A percentile compares a stretch with the other conserved stretches of the same genome.
Conservation (phyloP, 257 asterid species). For the Haberlea rhodopensis region DNA sequence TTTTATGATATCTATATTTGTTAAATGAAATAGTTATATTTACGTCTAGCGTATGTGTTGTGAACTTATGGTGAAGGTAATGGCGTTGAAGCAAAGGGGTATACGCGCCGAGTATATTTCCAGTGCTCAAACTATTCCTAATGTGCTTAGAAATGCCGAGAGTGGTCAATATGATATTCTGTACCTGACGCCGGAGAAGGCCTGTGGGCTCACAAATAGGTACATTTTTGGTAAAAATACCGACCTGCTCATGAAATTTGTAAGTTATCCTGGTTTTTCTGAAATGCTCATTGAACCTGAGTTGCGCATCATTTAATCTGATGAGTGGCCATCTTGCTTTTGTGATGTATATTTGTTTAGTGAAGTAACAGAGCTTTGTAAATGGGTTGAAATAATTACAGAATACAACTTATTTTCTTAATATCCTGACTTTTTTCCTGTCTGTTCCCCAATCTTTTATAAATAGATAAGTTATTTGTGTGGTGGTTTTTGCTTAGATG, state of each 20-base stretch:
- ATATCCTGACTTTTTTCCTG: not conserved
- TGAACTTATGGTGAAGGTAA: conserved; percentile 46
- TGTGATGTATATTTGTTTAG: not conserved
- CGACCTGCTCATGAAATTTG: conserved; percentile 7
- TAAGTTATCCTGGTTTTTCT: not conserved
- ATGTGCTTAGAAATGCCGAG: conserved; percentile 61
- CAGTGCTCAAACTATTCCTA: conserved; percentile 67
- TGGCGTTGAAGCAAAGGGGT: conserved; percentile 91
- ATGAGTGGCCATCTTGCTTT: not conserved
- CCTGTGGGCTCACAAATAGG: conserved; percentile 62
- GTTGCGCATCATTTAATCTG: not conserved
- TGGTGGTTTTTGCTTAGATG: too few species aligned
- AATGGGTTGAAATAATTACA: too few species aligned
- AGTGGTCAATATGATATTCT: conserved; percentile 60
- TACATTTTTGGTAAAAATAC: conserved; percentile 19
- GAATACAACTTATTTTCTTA: too few species aligned
- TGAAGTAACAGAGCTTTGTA: too few species aligned
- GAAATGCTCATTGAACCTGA: not conserved
- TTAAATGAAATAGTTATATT: conserved; percentile 13
- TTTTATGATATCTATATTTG: not conserved
- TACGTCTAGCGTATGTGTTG: not conserved
- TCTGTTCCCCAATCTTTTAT: not conserved
- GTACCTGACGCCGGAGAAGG: conserved; percentile 92
- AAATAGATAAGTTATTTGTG: not conserved
- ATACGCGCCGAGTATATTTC: conserved; percentile 80